Evolutionary conservation across 305 asterid species (phyloP).

Genomic region (Caryopteris hybrid): DNA sequence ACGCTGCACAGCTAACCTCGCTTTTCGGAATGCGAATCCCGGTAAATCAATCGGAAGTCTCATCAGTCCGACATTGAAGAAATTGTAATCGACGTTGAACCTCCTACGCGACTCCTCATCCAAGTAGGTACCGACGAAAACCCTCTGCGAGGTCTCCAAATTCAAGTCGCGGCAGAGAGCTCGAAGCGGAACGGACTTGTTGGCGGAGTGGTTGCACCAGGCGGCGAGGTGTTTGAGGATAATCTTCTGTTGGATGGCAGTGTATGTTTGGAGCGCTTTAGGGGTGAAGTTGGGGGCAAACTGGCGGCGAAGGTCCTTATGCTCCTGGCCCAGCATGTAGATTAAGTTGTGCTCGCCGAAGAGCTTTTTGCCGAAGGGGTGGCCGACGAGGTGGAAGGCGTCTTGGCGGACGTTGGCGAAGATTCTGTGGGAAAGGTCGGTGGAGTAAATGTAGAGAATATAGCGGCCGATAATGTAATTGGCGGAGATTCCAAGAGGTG

Average conservation of each 20-base stretch:
- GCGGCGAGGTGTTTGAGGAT: conserved; percentile 45
- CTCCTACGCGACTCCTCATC: conserved; percentile 31
- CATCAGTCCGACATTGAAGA: conserved; percentile 56
- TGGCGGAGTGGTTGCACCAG: conserved; percentile 34
- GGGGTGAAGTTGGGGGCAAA: conserved; percentile 80
- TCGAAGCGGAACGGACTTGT: conserved; percentile 29
- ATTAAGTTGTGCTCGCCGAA: conserved; percentile 75
- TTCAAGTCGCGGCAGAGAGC: conserved; percentile 55
- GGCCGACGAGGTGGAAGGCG: conserved; percentile 79
- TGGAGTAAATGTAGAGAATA: conserved; percentile 57
- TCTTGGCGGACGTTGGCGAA: conserved; percentile 76
- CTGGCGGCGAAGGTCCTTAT: conserved; percentile 61
- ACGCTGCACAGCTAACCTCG: conserved; percentile 53
- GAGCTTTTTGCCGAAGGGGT: conserved; percentile 77
- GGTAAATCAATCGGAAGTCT: conserved; percentile 53
- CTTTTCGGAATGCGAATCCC: conserved; percentile 56
- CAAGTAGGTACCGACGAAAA: conserved; percentile 54
- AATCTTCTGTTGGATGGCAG: conserved; percentile 51
- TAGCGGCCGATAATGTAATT: conserved; percentile 66
- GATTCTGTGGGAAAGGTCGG: conserved; percentile 61
- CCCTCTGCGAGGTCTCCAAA: conserved; percentile 57
- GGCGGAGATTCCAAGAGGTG: conserved; percentile 48
- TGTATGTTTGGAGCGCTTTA: conserved; percentile 53
- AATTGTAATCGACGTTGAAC: conserved; percentile 45
- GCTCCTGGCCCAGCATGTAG: conserved; percentile 72